These are phyloP conservation scores for Hymenoscyphus albidus DNA, from an alignment of 2,329 filamentous ascomycete genomes.

Conservation along the genomic window DNA sequence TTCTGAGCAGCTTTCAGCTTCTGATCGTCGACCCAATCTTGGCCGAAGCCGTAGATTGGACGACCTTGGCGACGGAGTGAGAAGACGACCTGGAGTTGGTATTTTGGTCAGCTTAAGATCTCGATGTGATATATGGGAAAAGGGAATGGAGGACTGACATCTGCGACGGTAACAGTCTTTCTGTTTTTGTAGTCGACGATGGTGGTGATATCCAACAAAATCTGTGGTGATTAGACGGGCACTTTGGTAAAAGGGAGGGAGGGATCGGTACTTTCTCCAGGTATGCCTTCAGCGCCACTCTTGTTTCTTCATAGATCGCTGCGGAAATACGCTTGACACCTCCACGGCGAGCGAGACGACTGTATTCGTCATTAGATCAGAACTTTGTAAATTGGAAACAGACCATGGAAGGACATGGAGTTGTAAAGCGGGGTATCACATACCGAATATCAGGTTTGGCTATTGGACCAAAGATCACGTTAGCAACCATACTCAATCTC, in stretches of 20 bases:
- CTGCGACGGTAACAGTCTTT: constrained; percentile 60
- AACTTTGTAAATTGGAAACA: background rate
- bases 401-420: background rate
- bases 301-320: constrained; percentile 58
- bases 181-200: constrained; percentile 46
- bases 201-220: constrained; percentile 46
- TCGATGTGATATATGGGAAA: background rate
- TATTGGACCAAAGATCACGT: constrained; percentile 27
- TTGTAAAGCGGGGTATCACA: constrained; percentile 12
- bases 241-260: background rate
- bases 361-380: constrained; percentile 8
- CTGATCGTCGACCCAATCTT: constrained; percentile 25
- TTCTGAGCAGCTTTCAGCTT: background rate
- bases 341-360: constrained; percentile 69
- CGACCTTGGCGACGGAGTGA: constrained; percentile 45
- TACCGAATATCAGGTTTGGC: constrained; percentile 55
- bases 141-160: constrained; percentile 45
- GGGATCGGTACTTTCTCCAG: constrained; percentile 44
- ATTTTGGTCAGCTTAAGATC: background rate
- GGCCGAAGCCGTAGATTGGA: constrained; percentile 58
- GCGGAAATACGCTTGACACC: constrained; percentile 71
- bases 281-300: constrained; percentile 47
- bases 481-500: constrained; percentile 15
- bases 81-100: constrained; percentile 48
- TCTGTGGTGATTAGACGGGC: constrained; percentile 37